Evolutionary conservation across 805 yeast genomes (phyloP).

Genomic region (Metschnikowia cubensis): DNA sequence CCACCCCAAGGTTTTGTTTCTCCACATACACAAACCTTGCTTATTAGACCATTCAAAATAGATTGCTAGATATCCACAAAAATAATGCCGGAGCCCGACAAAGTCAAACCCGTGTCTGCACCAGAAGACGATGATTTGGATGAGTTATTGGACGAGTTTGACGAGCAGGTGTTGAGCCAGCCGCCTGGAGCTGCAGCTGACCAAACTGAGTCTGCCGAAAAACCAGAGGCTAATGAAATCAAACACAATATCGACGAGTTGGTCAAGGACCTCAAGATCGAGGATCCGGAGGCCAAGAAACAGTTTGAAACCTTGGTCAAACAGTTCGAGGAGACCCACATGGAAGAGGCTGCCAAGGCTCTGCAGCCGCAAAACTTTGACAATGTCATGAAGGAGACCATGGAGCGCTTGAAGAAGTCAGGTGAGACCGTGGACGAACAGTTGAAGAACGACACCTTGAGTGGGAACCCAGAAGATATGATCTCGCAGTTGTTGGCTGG

Average conservation of each 20-base stretch:
- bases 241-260: constrained; percentile 38
- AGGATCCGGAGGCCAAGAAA: constrained; percentile 49
- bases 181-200: constrained; percentile 50
- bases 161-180: constrained; percentile 60
- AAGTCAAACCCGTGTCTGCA: neutral
- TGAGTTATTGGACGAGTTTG: constrained; percentile 81
- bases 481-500: constrained; percentile 57
- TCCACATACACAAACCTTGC: too few species aligned
- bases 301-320: constrained; percentile 49
- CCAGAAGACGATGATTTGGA: constrained; percentile 66
- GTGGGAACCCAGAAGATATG: constrained; percentile 47
- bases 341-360: constrained; percentile 29
- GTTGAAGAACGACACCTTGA: constrained; percentile 42
- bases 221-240: constrained; percentile 32
- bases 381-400: constrained; percentile 72
- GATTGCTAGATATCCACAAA: neutral
- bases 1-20: too few species aligned
- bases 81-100: neutral
- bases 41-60: too few species aligned
- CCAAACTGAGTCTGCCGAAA: constrained; percentile 12
- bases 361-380: constrained; percentile 49
- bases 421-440: constrained; percentile 67
- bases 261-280: constrained; percentile 44
- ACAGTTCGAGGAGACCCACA: constrained; percentile 36
- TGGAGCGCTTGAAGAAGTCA: constrained; percentile 72